Conservation (phyloP, 208 protist genomes). For the Leptomonas pyrrhocoris region DNA sequence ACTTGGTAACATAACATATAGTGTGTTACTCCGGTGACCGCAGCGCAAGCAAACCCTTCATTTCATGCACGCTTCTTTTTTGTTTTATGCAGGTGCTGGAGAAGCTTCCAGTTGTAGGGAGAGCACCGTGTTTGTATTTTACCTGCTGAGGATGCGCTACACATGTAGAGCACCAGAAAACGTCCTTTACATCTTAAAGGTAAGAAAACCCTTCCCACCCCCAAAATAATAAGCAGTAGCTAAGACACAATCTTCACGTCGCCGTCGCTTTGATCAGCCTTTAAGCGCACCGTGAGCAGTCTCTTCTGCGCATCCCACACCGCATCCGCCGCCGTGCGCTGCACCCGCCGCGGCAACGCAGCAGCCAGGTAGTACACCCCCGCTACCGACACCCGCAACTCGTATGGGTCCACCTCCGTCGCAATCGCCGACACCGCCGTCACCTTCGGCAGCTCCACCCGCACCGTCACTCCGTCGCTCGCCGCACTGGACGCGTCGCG, state of each 20-base stretch:
- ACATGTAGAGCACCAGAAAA: no score
- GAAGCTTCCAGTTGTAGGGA: no score
- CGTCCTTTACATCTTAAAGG: not conserved
- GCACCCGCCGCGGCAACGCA: slow-evolving; percentile 63
- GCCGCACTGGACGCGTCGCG: slow-evolving; percentile 50
- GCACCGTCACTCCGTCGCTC: slow-evolving; percentile 78
- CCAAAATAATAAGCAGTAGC: not conserved
- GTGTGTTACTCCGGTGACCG: no score
- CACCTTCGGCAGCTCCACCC: slow-evolving; percentile 72
- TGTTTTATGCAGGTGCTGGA: no score
- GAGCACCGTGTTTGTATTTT: no score
- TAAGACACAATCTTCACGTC: slow-evolving; percentile 41
- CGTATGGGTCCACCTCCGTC: slow-evolving; percentile 69
- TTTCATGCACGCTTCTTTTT: no score
- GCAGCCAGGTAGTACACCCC: slow-evolving; percentile 68
- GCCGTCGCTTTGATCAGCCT: slow-evolving; percentile 39
- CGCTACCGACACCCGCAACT: slow-evolving; percentile 55
- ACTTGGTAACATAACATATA: no score
- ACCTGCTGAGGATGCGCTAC: no score
- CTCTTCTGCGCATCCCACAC: slow-evolving; percentile 75
- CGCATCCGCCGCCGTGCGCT: slow-evolving; percentile 54
- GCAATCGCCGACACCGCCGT: slow-evolving; percentile 41
- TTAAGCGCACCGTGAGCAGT: slow-evolving; percentile 59
- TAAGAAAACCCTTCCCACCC: slow-evolving; percentile 6
- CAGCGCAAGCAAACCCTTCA: no score